Conservation (phyloP, 371 early-diverging fungal genomes). For the Gilbertella persicaria region DNA sequence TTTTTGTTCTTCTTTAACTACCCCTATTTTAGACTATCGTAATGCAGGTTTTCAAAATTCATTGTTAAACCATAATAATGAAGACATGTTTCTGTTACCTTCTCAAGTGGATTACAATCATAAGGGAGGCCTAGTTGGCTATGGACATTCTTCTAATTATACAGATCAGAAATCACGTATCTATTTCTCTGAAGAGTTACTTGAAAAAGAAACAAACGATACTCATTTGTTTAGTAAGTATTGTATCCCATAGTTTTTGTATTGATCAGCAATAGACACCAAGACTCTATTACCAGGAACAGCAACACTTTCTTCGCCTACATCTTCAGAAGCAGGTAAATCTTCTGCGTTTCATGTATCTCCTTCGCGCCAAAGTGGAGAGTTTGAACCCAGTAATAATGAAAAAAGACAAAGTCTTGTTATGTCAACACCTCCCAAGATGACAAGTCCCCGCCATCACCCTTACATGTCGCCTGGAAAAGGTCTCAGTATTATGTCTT, state of each 20-base stretch:
- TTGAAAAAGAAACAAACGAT: conserved; percentile 7
- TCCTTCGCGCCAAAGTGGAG: conserved; percentile 14
- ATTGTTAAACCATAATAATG: conserved; percentile 9
- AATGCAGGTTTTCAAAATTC: conserved; percentile 14
- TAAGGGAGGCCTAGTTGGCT: neutral
- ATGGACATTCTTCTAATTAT: conserved; percentile 11
- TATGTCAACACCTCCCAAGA: conserved; percentile 6
- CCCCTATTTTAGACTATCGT: conserved; percentile 3
- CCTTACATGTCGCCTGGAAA: conserved; percentile 23
- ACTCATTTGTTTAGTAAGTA: conserved; percentile 3
- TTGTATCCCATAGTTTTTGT: neutral
- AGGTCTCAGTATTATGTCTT: conserved; percentile 17
- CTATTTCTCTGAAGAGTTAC: conserved; percentile 14
- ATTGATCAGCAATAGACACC: conserved; percentile 2
- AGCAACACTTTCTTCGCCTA: conserved; percentile 9
- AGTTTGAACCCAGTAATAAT: conserved; percentile 5
- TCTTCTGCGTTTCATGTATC: conserved; percentile 23
- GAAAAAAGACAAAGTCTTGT: conserved; percentile 13
- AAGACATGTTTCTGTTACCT: conserved; percentile 20
- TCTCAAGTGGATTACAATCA: conserved; percentile 20
- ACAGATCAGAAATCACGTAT: conserved; percentile 12
- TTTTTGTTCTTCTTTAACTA: neutral
- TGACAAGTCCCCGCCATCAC: conserved; percentile 19
- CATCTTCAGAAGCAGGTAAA: conserved; percentile 23
- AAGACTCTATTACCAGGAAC: conserved; percentile 18